phyloP scores from a whole-genome alignment of 768 basidiomycete genomes.

The Amylocystis lapponica region DNA sequence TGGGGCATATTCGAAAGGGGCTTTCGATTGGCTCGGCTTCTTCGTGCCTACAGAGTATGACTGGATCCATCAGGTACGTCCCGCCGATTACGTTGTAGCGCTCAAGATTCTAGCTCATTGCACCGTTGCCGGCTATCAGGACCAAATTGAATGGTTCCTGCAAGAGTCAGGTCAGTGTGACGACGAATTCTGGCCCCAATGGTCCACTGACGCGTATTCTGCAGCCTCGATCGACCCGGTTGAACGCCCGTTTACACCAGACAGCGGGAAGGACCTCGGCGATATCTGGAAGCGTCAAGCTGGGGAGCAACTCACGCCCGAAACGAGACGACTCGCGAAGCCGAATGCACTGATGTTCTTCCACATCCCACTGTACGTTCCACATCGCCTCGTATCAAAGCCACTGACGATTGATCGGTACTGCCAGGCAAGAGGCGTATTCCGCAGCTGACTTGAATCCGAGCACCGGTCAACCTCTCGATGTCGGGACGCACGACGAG shows the following conservation, averaged over 20 bases:
- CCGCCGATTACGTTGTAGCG: too few relatives aligned
- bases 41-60: slow-evolving; percentile 76
- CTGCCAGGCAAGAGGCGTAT: slow-evolving; percentile 79
- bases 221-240: slow-evolving; percentile 62
- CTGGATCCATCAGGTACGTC: slow-evolving; percentile 70
- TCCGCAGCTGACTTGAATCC: slow-evolving; percentile 58
- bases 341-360: slow-evolving; percentile 97
- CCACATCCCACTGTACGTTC: slow-evolving; percentile 85
- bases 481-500: slow-evolving; percentile 66
- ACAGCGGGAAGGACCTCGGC: slow-evolving; percentile 65
- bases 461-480: slow-evolving; percentile 55
- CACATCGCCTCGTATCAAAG: background rate
- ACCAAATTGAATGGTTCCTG: slow-evolving; percentile 89
- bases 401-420: too few relatives aligned
- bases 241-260: slow-evolving; percentile 79
- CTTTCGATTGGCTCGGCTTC: slow-evolving; percentile 56
- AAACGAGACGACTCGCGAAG: slow-evolving; percentile 62
- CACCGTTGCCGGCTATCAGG: too few relatives aligned
- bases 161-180: slow-evolving; percentile 55
- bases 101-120: too few relatives aligned
- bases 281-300: slow-evolving; percentile 57
- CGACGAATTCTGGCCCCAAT: background rate
- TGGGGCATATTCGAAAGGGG: slow-evolving; percentile 63
- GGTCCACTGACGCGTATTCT: background rate
- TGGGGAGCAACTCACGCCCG: slow-evolving; percentile 50